Evolutionary conservation across 2,329 filamentous ascomycete species (phyloP), one percentile per base, ranked within the genome.

Genomic region (Meredithiella fracta): DNA sequence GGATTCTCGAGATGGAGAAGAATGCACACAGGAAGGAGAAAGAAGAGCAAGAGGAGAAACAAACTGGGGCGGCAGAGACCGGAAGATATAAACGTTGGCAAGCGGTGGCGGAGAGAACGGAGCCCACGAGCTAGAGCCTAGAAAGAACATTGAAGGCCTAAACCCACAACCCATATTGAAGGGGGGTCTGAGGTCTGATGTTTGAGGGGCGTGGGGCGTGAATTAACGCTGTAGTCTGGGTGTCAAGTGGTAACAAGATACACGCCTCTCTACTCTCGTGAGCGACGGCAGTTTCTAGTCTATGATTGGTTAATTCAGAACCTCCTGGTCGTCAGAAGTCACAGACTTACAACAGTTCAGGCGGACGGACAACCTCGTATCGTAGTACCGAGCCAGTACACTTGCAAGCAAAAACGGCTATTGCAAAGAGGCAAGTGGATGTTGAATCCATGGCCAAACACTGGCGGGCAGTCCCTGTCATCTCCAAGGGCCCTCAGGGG

Each of bases 1-100:
- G 14, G 26, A 29, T 47, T 54, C 25, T 56, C 44, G 62, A 59
- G 56, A 56, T 53, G 55, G 54, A 56, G 44, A 56, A 55, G 56
- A 29, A 54, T 56, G 44, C 58, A 58, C 37, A 40, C 49, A 49
- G 38, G 47, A 25, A 50, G 25, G 50, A 54, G n/a, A 47, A 49
- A 49, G 44, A 49, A 49, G 17, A 22, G 25, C 4, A 49, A 49
- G 44, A 49, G 42, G 42, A 47, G 44, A 49, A 49, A 49, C 44
- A 49, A 23, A 49, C 22, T 9, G 25, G 44, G 15, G 44, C 44
- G 44, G 44, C 17, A 49, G 44, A 49, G 20, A 15, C 44, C 44
- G 44, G 44, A 49, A 49, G 44, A 49, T 49, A 49, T 49, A 49
- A 49, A 49, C 44, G 25, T 25, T 49, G 44, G 44, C 44, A 49